Conservation (phyloP, 331 rosid genomes). For the Quercus phellos region DNA sequence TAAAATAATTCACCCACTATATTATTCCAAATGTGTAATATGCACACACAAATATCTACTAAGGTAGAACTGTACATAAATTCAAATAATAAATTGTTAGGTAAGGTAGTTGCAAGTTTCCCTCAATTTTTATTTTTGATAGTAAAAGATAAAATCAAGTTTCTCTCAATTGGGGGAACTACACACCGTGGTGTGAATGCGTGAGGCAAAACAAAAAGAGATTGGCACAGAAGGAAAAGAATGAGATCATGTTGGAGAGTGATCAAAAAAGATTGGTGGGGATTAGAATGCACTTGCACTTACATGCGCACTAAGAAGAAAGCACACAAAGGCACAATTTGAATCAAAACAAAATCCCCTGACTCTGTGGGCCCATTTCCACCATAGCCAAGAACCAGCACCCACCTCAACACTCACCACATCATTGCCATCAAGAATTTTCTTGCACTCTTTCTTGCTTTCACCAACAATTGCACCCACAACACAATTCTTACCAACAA, state of each 20-base stretch:
- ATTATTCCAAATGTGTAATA: not conserved
- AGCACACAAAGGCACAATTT: constrained; percentile 30
- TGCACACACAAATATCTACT: not conserved
- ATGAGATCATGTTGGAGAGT: constrained; percentile 15
- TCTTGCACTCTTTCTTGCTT: constrained; percentile 39
- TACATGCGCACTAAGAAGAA: constrained; percentile 54
- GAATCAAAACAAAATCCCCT: constrained; percentile 28
- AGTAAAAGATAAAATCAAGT: too few relatives aligned
- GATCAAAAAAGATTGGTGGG: constrained; percentile 52
- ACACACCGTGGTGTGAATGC: not conserved
- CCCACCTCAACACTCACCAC: constrained; percentile 44
- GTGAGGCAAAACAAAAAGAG: not conserved
- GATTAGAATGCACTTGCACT: constrained; percentile 28
- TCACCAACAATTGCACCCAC: constrained; percentile 28
- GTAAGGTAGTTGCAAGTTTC: constrained; percentile 13
- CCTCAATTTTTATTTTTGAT: not conserved
- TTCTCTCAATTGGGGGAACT: not conserved
- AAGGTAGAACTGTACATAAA: not conserved
- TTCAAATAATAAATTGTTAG: constrained; percentile 7
- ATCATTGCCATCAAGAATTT: constrained; percentile 72
- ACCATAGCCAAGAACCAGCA: constrained; percentile 48
- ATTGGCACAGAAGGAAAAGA: not conserved
- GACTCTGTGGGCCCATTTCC: constrained; percentile 50
- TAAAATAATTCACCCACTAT: not conserved
- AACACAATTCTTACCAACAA: not conserved